A percentile compares a stretch with the other conserved stretches of the same genome.
phyloP scores from a whole-genome alignment of 257 asterid genomes.

The Fraxinus cuspidata region DNA sequence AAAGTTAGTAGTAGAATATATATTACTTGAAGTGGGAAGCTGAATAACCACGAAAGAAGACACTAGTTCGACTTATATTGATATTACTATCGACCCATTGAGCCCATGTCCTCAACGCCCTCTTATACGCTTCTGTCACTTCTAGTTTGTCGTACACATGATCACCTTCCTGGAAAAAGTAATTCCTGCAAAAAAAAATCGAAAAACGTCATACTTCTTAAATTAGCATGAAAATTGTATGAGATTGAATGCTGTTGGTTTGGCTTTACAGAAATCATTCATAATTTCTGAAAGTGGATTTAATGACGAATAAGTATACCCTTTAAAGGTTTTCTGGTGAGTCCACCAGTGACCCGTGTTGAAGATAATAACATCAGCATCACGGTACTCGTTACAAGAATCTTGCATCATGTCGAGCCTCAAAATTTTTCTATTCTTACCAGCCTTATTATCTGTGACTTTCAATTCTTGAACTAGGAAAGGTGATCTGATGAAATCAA shows the following conservation, averaged over 20 bases:
- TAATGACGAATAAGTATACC: slow-evolving; percentile 28
- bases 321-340: slow-evolving; percentile 49
- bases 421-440: slow-evolving; percentile 50
- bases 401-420: slow-evolving; percentile 50
- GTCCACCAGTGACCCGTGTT: slow-evolving; percentile 90
- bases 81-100: slow-evolving; percentile 59
- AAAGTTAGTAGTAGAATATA: not conserved
- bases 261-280: not conserved
- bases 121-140: slow-evolving; percentile 50
- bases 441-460: slow-evolving; percentile 36
- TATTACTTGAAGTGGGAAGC: slow-evolving; percentile 68
- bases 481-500: slow-evolving; percentile 59
- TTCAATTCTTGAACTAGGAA: slow-evolving; percentile 67
- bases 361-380: slow-evolving; percentile 66
- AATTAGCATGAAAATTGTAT: not conserved
- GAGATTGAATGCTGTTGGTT: not conserved
- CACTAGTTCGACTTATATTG: slow-evolving; percentile 40
- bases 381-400: slow-evolving; percentile 36
- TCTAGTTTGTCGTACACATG: slow-evolving; percentile 40
- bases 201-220: too few relatives aligned
- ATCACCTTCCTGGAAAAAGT: slow-evolving; percentile 61
- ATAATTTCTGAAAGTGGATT: not conserved
- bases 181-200: slow-evolving; percentile 31
- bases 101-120: slow-evolving; percentile 63
- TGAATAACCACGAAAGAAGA: slow-evolving; percentile 58